Evolutionary conservation across 768 basidiomycete species (phyloP).

Genomic region (Leccinum arenicola): DNA sequence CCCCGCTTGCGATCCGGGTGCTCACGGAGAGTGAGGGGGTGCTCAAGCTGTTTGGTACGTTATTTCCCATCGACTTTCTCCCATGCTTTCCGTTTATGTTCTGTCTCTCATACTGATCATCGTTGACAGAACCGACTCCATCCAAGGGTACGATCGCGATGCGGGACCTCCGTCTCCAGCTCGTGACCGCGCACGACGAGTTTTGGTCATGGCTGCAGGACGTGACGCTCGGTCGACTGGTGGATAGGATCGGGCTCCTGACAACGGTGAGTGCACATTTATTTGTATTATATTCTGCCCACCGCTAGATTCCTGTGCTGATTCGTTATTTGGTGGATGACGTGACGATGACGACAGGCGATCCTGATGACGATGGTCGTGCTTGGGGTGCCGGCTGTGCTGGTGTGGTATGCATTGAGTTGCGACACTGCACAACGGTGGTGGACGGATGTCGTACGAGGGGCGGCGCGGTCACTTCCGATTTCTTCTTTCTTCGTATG

Average conservation of each 20-base stretch:
- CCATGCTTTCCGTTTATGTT: not conserved
- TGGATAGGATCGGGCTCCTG: conserved; percentile 20
- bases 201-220: conserved; percentile 13
- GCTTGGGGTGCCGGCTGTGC: conserved; percentile 17
- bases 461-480: not conserved
- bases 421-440: conserved; percentile 3
- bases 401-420: conserved; percentile 20
- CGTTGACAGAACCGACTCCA: conserved; percentile 26
- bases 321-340: not conserved
- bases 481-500: not conserved
- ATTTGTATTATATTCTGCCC: not conserved
- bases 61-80: not conserved
- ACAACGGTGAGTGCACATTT: conserved; percentile 8
- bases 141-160: conserved; percentile 19
- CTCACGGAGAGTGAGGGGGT: conserved; percentile 26
- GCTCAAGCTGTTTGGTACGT: conserved; percentile 28
- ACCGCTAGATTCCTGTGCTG: too few species aligned
- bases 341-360: conserved; percentile 10
- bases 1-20: conserved; percentile 25
- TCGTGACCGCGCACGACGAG: conserved; percentile 24
- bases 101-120: not conserved
- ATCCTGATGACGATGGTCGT: conserved; percentile 17
- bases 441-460: conserved; percentile 7
- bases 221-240: conserved; percentile 26
- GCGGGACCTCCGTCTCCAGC: conserved; percentile 22